Conservation (phyloP, 257 asterid genomes). For the Leonotis leonurus region DNA sequence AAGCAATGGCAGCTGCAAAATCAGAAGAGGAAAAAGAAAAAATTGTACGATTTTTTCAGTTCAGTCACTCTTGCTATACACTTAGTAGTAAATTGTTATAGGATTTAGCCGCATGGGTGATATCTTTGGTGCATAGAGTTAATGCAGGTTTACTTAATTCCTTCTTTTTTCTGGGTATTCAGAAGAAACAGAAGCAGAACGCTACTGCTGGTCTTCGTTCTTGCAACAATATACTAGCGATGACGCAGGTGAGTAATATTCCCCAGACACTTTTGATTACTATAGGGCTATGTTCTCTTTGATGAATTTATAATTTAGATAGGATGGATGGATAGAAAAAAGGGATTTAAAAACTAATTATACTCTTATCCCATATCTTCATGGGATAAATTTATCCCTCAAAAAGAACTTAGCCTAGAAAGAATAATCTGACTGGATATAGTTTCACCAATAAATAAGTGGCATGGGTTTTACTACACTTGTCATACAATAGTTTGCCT, state of each 20-base stretch:
- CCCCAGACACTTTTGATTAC: background rate
- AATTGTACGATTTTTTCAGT: slow-evolving; percentile 57
- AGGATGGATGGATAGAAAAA: too few species aligned
- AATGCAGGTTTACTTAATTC: background rate
- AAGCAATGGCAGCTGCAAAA: slow-evolving; percentile 80
- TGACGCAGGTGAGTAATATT: slow-evolving; percentile 58
- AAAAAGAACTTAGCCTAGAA: too few species aligned
- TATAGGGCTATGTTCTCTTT: too few species aligned
- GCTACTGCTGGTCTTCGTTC: slow-evolving; percentile 72
- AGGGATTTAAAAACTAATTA: too few species aligned
- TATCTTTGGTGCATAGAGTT: background rate
- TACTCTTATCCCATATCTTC: too few species aligned
- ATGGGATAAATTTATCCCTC: too few species aligned
- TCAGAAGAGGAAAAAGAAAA: slow-evolving; percentile 73
- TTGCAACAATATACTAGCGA: slow-evolving; percentile 73
- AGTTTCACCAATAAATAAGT: background rate
- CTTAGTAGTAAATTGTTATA: background rate
- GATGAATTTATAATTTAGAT: too few species aligned
- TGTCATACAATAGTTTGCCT: too few species aligned
- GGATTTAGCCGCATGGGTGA: background rate
- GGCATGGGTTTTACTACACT: background rate
- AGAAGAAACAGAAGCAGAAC: slow-evolving; percentile 83
- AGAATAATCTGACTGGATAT: background rate
- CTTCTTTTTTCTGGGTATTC: slow-evolving; percentile 19
- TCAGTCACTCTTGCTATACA: background rate